phyloP scores from a whole-genome alignment of 768 basidiomycete species.

The Macrolepiota fuliginosa region DNA sequence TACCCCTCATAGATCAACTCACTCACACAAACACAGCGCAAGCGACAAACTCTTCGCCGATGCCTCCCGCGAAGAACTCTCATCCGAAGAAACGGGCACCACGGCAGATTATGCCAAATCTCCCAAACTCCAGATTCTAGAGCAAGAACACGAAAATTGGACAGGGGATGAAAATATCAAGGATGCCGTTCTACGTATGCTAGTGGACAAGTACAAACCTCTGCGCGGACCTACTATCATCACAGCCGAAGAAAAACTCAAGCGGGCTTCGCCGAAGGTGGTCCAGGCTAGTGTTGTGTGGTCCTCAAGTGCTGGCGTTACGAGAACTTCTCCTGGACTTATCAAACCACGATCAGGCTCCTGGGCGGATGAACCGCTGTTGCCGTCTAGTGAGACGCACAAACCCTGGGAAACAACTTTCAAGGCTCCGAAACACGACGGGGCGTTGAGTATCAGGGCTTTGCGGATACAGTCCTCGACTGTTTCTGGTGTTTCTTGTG shows the following conservation, averaged over 20 bases:
- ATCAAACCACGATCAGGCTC: conserved; percentile 27
- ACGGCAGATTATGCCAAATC: conserved; percentile 5
- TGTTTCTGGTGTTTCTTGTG: conserved; percentile 9
- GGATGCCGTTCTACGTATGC: conserved; percentile 78
- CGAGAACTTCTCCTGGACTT: conserved; percentile 18
- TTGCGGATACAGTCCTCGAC: conserved; percentile 40
- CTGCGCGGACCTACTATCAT: conserved; percentile 57
- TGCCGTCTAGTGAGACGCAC: conserved; percentile 55
- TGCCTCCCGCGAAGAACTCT: conserved; percentile 48
- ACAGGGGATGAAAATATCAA: conserved; percentile 70
- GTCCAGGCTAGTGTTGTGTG: not conserved
- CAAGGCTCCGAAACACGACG: conserved; percentile 54
- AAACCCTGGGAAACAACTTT: conserved; percentile 72
- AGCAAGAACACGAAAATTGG: conserved; percentile 65
- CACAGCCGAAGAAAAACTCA: conserved; percentile 67
- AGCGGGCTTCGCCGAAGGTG: conserved; percentile 38
- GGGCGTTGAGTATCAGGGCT: conserved; percentile 45
- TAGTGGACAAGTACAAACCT: conserved; percentile 85
- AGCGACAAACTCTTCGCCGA: conserved; percentile 68
- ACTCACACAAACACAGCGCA: conserved; percentile 23
- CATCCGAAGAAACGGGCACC: conserved; percentile 25
- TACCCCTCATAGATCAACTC: not conserved
- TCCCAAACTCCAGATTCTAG: conserved; percentile 14
- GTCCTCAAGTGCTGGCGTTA: not conserved
- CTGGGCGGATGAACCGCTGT: conserved; percentile 49